Evolutionary conservation across 176 grass and related monocot species (phyloP).

Genomic region (Paspalum vaginatum): DNA sequence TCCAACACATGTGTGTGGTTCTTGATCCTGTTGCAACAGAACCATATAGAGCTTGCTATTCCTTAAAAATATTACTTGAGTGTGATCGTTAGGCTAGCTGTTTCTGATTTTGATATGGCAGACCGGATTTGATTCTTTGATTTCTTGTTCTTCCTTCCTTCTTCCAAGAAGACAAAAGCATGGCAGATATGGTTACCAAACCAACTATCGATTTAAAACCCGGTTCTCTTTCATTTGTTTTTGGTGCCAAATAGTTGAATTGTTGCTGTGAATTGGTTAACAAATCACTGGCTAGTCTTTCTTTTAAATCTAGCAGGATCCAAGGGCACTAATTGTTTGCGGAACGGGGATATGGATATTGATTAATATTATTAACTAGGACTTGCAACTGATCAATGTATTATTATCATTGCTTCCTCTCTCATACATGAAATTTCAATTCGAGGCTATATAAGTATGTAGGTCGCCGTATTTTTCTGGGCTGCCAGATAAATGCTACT

Average conservation of each 20-base stretch:
- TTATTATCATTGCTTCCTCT: not conserved
- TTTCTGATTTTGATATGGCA: constrained; percentile 9
- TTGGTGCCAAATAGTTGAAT: constrained; percentile 33
- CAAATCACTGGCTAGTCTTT: constrained; percentile 19
- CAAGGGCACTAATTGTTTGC: not conserved
- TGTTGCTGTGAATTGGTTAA: constrained; percentile 38
- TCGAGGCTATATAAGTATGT: not conserved
- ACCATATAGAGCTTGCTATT: not conserved
- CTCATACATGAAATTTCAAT: constrained; percentile 58
- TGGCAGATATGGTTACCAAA: constrained; percentile 10
- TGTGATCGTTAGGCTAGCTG: constrained; percentile 11
- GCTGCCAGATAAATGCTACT: constrained; percentile 51
- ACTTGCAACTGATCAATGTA: not conserved
- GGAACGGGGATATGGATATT: constrained; percentile 17
- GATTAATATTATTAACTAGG: constrained; percentile 13
- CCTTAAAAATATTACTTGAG: not conserved
- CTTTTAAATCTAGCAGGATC: constrained; percentile 22
- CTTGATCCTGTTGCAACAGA: not conserved
- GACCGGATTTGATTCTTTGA: constrained; percentile 13
- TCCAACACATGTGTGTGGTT: not conserved
- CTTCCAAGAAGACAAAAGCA: constrained; percentile 27
- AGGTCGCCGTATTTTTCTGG: constrained; percentile 29
- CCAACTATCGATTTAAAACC: constrained; percentile 12
- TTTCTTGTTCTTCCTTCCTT: constrained; percentile 4
- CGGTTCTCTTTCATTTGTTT: not conserved